Conservation (phyloP, 2,329 filamentous ascomycete genomes). For the Coniochaeta ligniaria region DNA sequence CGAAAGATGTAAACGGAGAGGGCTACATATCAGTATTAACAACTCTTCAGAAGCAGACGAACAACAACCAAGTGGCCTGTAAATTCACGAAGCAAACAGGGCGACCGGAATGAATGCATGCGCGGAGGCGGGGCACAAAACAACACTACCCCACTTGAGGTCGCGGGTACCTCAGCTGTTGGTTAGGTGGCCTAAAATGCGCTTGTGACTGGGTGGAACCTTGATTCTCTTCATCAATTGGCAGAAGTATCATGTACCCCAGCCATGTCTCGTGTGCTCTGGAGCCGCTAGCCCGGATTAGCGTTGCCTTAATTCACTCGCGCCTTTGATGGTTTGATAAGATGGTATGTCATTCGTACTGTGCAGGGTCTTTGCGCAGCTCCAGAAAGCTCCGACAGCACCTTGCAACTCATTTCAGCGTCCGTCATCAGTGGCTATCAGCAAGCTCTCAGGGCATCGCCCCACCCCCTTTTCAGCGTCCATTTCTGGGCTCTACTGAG, state of each 20-base stretch:
- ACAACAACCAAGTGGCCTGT: not conserved
- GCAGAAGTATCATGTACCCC: slow-evolving; percentile 1
- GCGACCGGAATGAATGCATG: slow-evolving; percentile 2
- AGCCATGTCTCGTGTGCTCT: not conserved
- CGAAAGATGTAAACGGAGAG: too few species aligned
- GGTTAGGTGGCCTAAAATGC: not conserved
- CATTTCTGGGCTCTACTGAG: not conserved
- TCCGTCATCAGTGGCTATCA: not conserved
- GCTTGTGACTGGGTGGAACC: not conserved
- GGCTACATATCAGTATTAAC: too few species aligned
- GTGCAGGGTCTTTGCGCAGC: not conserved
- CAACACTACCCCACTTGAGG: slow-evolving; percentile 13
- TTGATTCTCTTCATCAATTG: not conserved
- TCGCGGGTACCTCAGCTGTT: slow-evolving; percentile 2
- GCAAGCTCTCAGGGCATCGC: not conserved
- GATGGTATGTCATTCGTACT: not conserved
- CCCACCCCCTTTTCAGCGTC: not conserved
- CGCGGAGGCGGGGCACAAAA: slow-evolving; percentile 7
- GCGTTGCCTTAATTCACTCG: not conserved
- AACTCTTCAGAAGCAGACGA: not conserved
- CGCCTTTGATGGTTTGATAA: not conserved
- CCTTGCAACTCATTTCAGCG: not conserved
- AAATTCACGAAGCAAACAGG: not conserved
- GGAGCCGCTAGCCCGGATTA: not conserved
- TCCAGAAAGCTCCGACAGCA: not conserved